Evolutionary conservation across 345 rosid species (phyloP).

Genomic region (Sonneratia alba): DNA sequence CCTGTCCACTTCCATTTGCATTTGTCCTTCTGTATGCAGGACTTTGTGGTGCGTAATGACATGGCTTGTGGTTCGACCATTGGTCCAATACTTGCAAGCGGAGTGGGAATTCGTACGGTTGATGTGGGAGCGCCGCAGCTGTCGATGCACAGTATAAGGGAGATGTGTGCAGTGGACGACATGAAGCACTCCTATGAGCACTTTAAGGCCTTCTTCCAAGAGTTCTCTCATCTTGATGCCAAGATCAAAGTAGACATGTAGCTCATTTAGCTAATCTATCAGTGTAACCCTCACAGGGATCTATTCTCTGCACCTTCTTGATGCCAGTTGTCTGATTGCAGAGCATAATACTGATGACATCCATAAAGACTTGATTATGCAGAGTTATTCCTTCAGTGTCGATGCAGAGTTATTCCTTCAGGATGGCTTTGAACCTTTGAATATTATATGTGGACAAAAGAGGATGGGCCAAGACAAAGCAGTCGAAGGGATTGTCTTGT

Average conservation of each 20-base stretch:
- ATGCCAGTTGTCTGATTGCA: too few relatives aligned
- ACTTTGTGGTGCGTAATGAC: slow-evolving; percentile 94
- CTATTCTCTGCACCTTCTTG: too few relatives aligned
- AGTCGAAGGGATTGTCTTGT: too few relatives aligned
- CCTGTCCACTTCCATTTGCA: neutral
- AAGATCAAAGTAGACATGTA: slow-evolving; percentile 49
- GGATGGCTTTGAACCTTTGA: too few relatives aligned
- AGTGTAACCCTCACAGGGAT: neutral
- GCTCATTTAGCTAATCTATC: neutral
- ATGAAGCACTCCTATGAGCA: slow-evolving; percentile 65
- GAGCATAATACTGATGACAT: too few relatives aligned
- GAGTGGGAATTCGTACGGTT: slow-evolving; percentile 86
- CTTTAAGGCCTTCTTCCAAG: slow-evolving; percentile 82
- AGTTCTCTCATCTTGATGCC: slow-evolving; percentile 52
- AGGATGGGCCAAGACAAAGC: too few relatives aligned
- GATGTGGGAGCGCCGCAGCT: slow-evolving; percentile 96
- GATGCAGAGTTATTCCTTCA: too few relatives aligned
- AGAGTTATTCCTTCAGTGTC: too few relatives aligned
- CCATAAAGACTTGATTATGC: too few relatives aligned
- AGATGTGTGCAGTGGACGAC: slow-evolving; percentile 90
- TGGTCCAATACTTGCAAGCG: slow-evolving; percentile 92
- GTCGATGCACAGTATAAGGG: slow-evolving; percentile 96
- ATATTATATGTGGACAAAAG: too few relatives aligned
- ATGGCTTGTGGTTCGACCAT: slow-evolving; percentile 94
- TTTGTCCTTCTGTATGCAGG: slow-evolving; percentile 29